A percentile compares a stretch with the other conserved stretches of the same genome.
These are phyloP conservation scores for Fusarium penzigii DNA, from an alignment of 2,329 filamentous ascomycete genomes.

Conservation along the genomic window DNA sequence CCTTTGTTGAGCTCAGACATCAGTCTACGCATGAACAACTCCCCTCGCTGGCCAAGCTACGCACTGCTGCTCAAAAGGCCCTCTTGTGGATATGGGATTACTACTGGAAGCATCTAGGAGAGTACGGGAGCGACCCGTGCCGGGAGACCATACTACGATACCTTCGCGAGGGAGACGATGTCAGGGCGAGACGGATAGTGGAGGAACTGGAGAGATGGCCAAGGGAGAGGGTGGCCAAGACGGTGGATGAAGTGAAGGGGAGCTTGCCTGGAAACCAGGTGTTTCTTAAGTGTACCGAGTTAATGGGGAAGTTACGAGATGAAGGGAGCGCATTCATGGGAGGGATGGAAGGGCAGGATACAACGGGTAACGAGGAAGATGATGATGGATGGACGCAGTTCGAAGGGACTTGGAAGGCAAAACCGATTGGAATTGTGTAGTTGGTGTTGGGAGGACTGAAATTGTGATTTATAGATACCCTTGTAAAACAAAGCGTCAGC, in stretches of 20 bases:
- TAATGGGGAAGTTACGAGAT: slow-evolving; percentile 42
- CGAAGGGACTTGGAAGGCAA: slow-evolving; percentile 56
- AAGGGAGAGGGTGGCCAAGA: slow-evolving; percentile 37
- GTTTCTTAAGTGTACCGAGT: slow-evolving; percentile 45
- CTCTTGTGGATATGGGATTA: slow-evolving; percentile 86
- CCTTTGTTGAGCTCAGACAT: slow-evolving; percentile 87
- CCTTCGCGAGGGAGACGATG: slow-evolving; percentile 37
- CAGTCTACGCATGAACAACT: slow-evolving; percentile 89
- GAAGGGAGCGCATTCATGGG: background rate
- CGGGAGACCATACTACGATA: slow-evolving; percentile 40
- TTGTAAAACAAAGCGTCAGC: background rate
- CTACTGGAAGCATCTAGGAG: slow-evolving; percentile 69
- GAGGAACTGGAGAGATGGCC: slow-evolving; percentile 39
- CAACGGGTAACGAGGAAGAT: slow-evolving; percentile 19
- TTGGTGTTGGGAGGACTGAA: background rate
- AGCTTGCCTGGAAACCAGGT: slow-evolving; percentile 44
- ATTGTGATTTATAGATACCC: background rate
- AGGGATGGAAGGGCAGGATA: slow-evolving; percentile 11
- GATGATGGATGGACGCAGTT: slow-evolving; percentile 49
- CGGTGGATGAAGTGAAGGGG: slow-evolving; percentile 41
- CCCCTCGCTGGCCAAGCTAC: slow-evolving; percentile 72
- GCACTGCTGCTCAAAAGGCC: slow-evolving; percentile 67
- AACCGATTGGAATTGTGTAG: slow-evolving; percentile 58
- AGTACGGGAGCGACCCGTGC: slow-evolving; percentile 32
- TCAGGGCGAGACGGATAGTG: slow-evolving; percentile 25